A percentile compares a stretch with the other conserved stretches of the same genome.
Conservation (phyloP, 2,329 filamentous ascomycete genomes). For the Ceratocystis destructans region DNA sequence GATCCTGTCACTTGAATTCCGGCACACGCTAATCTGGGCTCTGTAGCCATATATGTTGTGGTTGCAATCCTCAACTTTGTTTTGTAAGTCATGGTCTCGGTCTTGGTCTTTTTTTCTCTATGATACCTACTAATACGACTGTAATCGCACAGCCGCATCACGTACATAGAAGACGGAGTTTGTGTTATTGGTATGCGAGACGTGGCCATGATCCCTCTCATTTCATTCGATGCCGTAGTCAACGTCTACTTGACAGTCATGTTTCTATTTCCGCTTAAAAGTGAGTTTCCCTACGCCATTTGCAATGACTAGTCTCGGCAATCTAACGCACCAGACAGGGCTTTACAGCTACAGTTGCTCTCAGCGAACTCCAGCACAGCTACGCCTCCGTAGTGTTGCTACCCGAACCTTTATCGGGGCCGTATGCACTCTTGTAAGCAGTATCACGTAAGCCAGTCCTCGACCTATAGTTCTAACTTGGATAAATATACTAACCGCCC, state of each 20-base stretch:
- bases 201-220: slow-evolving; percentile 45
- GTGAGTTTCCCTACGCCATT: slow-evolving; percentile 27
- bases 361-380: slow-evolving; percentile 29
- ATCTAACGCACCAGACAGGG: slow-evolving; percentile 26
- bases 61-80: slow-evolving; percentile 46
- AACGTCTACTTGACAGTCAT: slow-evolving; percentile 50
- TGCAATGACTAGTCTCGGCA: neutral
- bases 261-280: slow-evolving; percentile 47
- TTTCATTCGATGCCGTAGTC: slow-evolving; percentile 45
- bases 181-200: slow-evolving; percentile 51
- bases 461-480: no score
- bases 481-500: slow-evolving; percentile 4
- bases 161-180: slow-evolving; percentile 38
- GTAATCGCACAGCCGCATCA: slow-evolving; percentile 35
- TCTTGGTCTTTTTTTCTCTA: neutral
- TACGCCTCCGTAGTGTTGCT: slow-evolving; percentile 38
- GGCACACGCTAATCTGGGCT: neutral
- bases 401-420: slow-evolving; percentile 47
- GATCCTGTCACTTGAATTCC: neutral
- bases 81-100: slow-evolving; percentile 33
- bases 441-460: slow-evolving; percentile 36
- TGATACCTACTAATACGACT: neutral
- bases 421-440: slow-evolving; percentile 42
- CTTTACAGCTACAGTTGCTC: slow-evolving; percentile 42
- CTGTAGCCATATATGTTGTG: slow-evolving; percentile 30